A percentile compares a stretch with the other conserved stretches of the same genome.
Conservation (phyloP, 202 grass and related monocot genomes). For the Schoenoplectus tabernaemontani region DNA sequence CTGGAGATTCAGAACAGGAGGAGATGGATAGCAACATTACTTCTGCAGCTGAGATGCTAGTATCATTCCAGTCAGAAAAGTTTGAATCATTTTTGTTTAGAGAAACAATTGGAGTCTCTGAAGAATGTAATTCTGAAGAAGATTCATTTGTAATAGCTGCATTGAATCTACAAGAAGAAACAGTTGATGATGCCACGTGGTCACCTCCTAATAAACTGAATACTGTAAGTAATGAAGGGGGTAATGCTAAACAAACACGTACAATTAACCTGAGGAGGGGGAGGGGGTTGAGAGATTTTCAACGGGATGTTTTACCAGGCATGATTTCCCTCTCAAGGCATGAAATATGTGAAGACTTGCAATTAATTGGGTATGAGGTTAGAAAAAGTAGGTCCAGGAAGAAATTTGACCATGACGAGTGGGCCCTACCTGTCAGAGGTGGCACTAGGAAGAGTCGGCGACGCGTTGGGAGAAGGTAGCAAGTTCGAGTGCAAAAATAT, state of each 20-base stretch:
- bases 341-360: conserved; percentile 82
- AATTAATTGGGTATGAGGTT: conserved; percentile 67
- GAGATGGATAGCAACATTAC: conserved; percentile 20
- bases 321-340: conserved; percentile 65
- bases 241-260: neutral
- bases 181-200: conserved; percentile 56
- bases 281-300: conserved; percentile 74
- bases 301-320: conserved; percentile 77
- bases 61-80: conserved; percentile 50
- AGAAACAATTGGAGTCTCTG: neutral
- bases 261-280: conserved; percentile 71
- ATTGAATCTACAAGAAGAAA: conserved; percentile 46
- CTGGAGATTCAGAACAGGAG: conserved; percentile 11
- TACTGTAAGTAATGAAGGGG: conserved; percentile 24
- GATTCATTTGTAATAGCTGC: conserved; percentile 61
- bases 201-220: conserved; percentile 15
- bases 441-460: conserved; percentile 9
- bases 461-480: neutral
- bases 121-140: conserved; percentile 18
- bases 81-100: neutral
- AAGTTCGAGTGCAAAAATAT: neutral
- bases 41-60: conserved; percentile 54
- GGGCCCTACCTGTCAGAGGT: conserved; percentile 22
- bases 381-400: conserved; percentile 62
- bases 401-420: conserved; percentile 22